phyloP scores from a whole-genome alignment of 148 eudicot species.

The Rhododendron molle region DNA sequence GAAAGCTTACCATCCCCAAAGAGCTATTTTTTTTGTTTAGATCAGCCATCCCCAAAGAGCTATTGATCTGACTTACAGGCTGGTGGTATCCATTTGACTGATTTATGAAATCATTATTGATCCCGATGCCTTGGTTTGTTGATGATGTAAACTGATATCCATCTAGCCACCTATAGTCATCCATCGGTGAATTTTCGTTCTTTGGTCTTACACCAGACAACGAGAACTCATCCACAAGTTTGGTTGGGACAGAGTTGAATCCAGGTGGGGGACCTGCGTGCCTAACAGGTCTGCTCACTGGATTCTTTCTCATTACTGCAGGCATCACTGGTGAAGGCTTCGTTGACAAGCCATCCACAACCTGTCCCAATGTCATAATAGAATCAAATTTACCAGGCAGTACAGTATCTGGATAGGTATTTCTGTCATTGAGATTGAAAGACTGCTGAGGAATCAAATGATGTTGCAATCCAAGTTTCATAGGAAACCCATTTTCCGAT shows the following conservation, averaged over 20 bases:
- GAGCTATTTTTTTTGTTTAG: conserved; percentile 17
- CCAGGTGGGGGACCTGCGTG: conserved; percentile 95
- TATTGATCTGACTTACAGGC: conserved; percentile 40
- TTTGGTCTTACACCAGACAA: conserved; percentile 23
- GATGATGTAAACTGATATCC: conserved; percentile 61
- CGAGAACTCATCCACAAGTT: conserved; percentile 33
- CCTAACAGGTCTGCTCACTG: conserved; percentile 79
- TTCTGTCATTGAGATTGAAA: conserved; percentile 27
- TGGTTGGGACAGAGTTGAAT: conserved; percentile 52
- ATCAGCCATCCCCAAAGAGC: conserved; percentile 31
- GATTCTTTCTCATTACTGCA: conserved; percentile 51
- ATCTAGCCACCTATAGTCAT: conserved; percentile 98
- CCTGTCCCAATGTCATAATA: conserved; percentile 32
- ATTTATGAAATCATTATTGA: conserved; percentile 33
- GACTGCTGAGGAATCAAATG: conserved; percentile 39
- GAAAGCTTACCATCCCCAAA: conserved; percentile 54
- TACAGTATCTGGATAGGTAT: conserved; percentile 27
- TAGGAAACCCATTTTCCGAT: conserved; percentile 40
- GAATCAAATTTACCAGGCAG: conserved; percentile 39
- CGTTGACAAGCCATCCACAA: conserved; percentile 24
- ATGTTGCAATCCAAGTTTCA: conserved; percentile 34
- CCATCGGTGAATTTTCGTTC: conserved; percentile 45
- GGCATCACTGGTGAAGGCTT: conserved; percentile 32
- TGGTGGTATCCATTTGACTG: conserved; percentile 19
- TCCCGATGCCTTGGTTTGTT: conserved; percentile 30